Evolutionary conservation across 495 filamentous ascomycete species (phyloP).

Genomic region (Oleoguttula mirabilis): DNA sequence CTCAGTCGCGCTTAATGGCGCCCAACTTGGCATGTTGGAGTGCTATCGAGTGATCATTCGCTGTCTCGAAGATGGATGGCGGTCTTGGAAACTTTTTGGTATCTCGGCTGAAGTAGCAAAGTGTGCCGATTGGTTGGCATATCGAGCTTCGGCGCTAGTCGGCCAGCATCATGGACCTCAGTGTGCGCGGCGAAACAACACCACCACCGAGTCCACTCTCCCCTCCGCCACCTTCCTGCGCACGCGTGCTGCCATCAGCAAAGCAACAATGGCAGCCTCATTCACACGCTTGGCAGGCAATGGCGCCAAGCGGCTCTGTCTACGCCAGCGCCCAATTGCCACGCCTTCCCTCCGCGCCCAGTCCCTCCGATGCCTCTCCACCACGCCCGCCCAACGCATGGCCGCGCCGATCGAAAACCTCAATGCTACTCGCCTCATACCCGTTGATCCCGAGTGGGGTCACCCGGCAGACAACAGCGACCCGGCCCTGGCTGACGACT

Average conservation of each 20-base stretch:
- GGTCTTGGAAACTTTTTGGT: too few relatives aligned
- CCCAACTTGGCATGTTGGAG: slow-evolving; percentile 9
- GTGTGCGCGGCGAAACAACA: neutral
- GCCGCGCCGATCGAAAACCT: slow-evolving; percentile 45
- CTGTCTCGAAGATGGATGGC: too few relatives aligned
- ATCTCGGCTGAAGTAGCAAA: too few relatives aligned
- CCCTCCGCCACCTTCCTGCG: neutral
- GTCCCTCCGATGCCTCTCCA: slow-evolving; percentile 51
- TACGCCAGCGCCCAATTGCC: slow-evolving; percentile 26
- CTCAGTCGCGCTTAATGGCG: slow-evolving; percentile 3
- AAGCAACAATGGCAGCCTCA: slow-evolving; percentile 48
- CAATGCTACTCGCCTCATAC: slow-evolving; percentile 43
- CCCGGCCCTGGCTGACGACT: slow-evolving; percentile 31
- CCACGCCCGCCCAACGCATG: slow-evolving; percentile 50
- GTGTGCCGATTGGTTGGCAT: too few relatives aligned
- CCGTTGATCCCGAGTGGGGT: slow-evolving; percentile 46
- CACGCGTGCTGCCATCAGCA: neutral
- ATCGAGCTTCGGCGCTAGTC: too few relatives aligned
- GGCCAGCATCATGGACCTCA: slow-evolving; percentile 7
- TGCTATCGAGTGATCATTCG: slow-evolving; percentile 6
- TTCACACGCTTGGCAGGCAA: slow-evolving; percentile 49
- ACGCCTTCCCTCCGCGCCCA: slow-evolving; percentile 16
- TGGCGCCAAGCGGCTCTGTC: slow-evolving; percentile 52
- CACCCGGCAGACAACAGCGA: slow-evolving; percentile 39
- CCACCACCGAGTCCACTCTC: neutral